These are phyloP conservation scores for Claviceps sp. DNA, from an alignment of 2,329 filamentous ascomycete species.

Conservation along the genomic window DNA sequence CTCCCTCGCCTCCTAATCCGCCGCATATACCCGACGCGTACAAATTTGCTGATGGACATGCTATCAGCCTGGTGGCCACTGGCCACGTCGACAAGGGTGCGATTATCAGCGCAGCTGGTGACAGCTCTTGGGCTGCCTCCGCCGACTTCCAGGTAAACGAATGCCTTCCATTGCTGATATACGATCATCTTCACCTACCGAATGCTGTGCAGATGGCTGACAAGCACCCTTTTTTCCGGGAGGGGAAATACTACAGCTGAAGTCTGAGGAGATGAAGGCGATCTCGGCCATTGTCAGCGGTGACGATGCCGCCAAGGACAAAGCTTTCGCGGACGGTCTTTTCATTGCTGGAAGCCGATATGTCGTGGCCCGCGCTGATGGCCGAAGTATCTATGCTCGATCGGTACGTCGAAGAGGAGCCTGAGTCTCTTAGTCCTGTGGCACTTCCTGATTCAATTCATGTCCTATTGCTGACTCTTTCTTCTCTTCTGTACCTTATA, in stretches of 20 bases:
- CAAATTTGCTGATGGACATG: conserved; percentile 9
- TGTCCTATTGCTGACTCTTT: neutral
- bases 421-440: neutral
- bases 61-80: conserved; percentile 60
- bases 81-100: conserved; percentile 73
- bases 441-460: neutral
- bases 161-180: conserved; percentile 10
- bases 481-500: neutral
- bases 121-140: conserved; percentile 65
- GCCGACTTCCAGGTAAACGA: conserved; percentile 54
- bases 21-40: conserved; percentile 9
- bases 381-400: conserved; percentile 71
- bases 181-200: conserved; percentile 7
- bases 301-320: conserved; percentile 38
- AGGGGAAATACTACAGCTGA: conserved; percentile 14
- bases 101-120: conserved; percentile 69
- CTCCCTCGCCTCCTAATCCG: neutral
- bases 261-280: conserved; percentile 43
- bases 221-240: neutral
- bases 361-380: conserved; percentile 63
- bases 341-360: conserved; percentile 67
- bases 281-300: conserved; percentile 39
- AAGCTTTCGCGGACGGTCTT: conserved; percentile 59
- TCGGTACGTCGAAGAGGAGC: conserved; percentile 42
- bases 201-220: neutral